Evolutionary conservation across 257 asterid species (phyloP), one percentile per base, ranked within the genome.

Genomic region (Solanum peruvianum): DNA sequence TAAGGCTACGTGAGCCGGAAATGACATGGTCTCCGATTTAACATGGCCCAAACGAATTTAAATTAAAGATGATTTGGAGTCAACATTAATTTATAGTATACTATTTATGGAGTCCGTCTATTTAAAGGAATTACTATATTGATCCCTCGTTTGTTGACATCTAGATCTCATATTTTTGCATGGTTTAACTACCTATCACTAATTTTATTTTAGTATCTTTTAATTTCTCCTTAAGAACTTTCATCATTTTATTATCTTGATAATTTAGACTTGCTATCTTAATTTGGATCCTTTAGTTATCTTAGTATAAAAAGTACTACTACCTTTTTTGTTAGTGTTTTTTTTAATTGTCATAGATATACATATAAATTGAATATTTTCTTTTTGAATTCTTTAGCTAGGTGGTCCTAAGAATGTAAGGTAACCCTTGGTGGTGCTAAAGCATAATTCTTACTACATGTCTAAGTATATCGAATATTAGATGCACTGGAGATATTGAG

Each of bases 51-150:
- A 75, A 23, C 7, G 56, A 11, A 11, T 39, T 21, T 75, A 41
- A 75, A 41, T 39, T 75, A 41, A 75, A 41, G 15, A 75, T 23
- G 33, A 2, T 18, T 37, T 37, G 39, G 39, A 37, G 39, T 23
- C 11, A 11, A 23, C 18, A 23, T 41, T 37, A 23, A 21, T 73
- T 2, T 21, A 37, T 21, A 7, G 31, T 62, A 33, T 33, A 62
- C 44, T 33, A 37, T 9, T 37, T 37, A 20, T 10, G 21, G 49
- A 88, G 91, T 90, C 91, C 6, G 92, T 62, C 90, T n/a, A 77
- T 58, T 42, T 70, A 25, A 64, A 13, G 66, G 66, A 82, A 25
- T 70, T 67, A 25, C 29, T 6, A 39, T 39, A 39, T 39, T 41
- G 44, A 41, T 33, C 11, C 8, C 39, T 69, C 76, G 11, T 31